Conservation (phyloP, 352 stramenopile species). For the Blastocystis sp. region DNA sequence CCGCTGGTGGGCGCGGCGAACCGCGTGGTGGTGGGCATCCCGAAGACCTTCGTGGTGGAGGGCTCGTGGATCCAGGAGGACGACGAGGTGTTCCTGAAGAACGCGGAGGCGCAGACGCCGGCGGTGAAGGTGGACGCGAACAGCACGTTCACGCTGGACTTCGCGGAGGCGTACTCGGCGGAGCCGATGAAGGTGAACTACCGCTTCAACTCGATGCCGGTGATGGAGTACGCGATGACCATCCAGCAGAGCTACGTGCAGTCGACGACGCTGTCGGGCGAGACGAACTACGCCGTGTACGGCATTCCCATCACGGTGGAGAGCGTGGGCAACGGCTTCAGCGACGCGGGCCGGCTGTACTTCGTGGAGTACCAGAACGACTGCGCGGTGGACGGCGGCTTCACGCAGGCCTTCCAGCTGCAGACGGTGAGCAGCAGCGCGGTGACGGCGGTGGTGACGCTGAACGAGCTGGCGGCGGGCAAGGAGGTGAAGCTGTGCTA, state of each 20-base stretch:
- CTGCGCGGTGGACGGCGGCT: constrained; percentile 8
- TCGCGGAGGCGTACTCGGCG: not conserved
- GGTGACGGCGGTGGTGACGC: not conserved
- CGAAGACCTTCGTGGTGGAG: constrained; percentile 46
- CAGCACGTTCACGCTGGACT: constrained; percentile 32
- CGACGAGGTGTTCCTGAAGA: constrained; percentile 26
- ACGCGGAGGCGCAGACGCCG: not conserved
- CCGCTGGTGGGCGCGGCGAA: not conserved
- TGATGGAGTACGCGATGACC: constrained; percentile 4
- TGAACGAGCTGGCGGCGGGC: not conserved
- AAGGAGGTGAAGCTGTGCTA: constrained; percentile 67
- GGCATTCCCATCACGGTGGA: constrained; percentile 1
- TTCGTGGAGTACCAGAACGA: constrained; percentile 22
- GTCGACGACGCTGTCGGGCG: constrained; percentile 14
- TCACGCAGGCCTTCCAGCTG: not conserved
- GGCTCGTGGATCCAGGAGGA: constrained; percentile 62
- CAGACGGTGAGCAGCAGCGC: not conserved
- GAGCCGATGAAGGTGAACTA: constrained; percentile 50
- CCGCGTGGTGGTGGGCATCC: constrained; percentile 51
- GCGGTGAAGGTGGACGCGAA: constrained; percentile 17
- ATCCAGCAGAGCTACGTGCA: constrained; percentile 25
- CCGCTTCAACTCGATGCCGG: constrained; percentile 58
- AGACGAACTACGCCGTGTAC: not conserved
- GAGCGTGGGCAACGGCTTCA: constrained; percentile 24
- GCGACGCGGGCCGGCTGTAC: not conserved